Evolutionary conservation across 345 rosid species (phyloP).

Genomic region (Populus deltoides): DNA sequence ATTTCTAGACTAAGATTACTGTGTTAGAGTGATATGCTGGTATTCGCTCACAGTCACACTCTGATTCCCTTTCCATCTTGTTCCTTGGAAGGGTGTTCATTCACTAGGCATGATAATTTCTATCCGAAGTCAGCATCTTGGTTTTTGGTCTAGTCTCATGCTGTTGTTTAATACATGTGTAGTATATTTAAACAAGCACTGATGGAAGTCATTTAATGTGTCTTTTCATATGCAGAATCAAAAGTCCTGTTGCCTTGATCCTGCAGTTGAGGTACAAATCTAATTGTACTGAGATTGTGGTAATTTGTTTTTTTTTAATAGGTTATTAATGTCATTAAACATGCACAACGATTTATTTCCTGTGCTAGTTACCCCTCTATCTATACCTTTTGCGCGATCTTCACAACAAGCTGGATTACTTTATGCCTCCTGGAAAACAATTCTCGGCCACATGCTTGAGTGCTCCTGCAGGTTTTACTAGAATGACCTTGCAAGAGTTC

Average conservation of each 20-base stretch:
- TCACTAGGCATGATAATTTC: background rate
- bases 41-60: too few species aligned
- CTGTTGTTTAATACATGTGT: background rate
- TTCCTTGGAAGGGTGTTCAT: too few species aligned
- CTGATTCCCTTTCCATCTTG: too few species aligned
- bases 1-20: too few species aligned
- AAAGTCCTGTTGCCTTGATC: constrained; percentile 56
- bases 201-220: constrained; percentile 7
- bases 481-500: constrained; percentile 44
- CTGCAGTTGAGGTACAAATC: constrained; percentile 59
- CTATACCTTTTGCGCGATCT: constrained; percentile 71
- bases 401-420: constrained; percentile 61
- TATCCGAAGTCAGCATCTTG: background rate
- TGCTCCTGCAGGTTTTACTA: constrained; percentile 35
- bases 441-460: constrained; percentile 36
- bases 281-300: background rate
- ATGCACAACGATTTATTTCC: constrained; percentile 16
- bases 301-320: background rate
- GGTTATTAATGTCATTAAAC: background rate
- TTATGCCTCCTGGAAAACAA: constrained; percentile 42
- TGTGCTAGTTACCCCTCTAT: constrained; percentile 61
- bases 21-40: too few species aligned
- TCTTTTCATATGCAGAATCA: constrained; percentile 45
- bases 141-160: background rate
- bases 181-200: background rate